Percentiles rank a stretch among this genome's conserved stretches.
These are phyloP conservation scores for Neurospora sp. DNA, from an alignment of 495 filamentous ascomycete genomes.

Conservation along the genomic window DNA sequence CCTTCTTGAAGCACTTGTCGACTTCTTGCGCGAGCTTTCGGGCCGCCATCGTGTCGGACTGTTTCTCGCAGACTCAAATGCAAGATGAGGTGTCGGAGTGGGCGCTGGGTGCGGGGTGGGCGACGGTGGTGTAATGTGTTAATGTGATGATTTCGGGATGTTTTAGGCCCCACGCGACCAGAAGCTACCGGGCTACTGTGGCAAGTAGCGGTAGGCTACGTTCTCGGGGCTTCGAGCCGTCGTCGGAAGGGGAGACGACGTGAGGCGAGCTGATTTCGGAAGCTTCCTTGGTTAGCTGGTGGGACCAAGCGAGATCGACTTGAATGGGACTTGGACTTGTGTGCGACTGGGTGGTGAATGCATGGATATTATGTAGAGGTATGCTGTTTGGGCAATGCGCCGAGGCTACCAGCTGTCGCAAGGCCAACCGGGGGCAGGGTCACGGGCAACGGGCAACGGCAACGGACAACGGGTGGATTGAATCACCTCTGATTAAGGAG, in stretches of 20 bases:
- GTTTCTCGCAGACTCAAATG: not conserved
- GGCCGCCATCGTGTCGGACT: slow-evolving; percentile 61
- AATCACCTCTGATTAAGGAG: not conserved
- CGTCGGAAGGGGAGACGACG: not conserved
- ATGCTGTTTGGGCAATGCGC: not conserved
- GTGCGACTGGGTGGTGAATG: not conserved
- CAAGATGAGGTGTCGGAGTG: slow-evolving; percentile 10
- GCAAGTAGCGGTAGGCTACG: slow-evolving; percentile 4
- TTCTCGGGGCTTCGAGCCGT: not conserved
- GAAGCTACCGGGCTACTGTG: not conserved
- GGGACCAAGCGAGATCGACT: not conserved
- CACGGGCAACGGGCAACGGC: not conserved
- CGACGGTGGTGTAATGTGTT: not conserved
- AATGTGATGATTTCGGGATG: not conserved
- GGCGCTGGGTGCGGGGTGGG: not conserved
- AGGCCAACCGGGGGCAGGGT: not conserved
- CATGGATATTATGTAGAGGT: not conserved
- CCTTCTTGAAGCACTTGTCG: slow-evolving; percentile 98
- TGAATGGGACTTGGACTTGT: not conserved
- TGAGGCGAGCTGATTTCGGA: not conserved
- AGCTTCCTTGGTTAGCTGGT: not conserved
- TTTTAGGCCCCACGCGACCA: not conserved
- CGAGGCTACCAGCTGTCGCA: not conserved
- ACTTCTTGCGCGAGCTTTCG: slow-evolving; percentile 95
- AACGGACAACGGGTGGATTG: not conserved